Conservation (phyloP, 2,329 filamentous ascomycete species). For the Ambrosiella xylebori region DNA sequence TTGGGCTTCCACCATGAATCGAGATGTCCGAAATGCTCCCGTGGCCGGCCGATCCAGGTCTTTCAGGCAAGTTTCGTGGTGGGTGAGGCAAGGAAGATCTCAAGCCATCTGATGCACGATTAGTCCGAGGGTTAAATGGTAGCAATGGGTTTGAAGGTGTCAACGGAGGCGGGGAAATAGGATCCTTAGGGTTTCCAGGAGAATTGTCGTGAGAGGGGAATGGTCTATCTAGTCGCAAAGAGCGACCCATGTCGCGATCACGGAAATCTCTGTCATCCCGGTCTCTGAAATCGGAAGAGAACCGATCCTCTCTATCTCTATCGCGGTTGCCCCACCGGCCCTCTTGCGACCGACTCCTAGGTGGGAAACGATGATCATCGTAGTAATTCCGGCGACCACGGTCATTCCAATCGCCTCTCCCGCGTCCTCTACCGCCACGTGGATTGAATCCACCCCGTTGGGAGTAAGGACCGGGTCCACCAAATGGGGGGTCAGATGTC, state of each 20-base stretch:
- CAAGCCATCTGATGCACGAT: constrained; percentile 31
- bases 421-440: constrained; percentile 35
- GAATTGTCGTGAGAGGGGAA: constrained; percentile 31
- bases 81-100: constrained; percentile 11
- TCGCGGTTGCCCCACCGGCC: constrained; percentile 39
- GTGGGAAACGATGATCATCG: constrained; percentile 46
- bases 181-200: constrained; percentile 23
- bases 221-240: constrained; percentile 32
- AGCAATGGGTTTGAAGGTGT: constrained; percentile 30
- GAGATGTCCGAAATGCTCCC: constrained; percentile 13
- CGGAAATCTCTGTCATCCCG: constrained; percentile 29
- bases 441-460: constrained; percentile 35
- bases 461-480: constrained; percentile 28
- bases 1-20: constrained; percentile 16
- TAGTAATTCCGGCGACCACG: constrained; percentile 39
- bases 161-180: constrained; percentile 36
- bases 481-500: constrained; percentile 49
- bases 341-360: constrained; percentile 48
- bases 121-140: constrained; percentile 30
- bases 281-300: constrained; percentile 22
- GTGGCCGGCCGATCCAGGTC: constrained; percentile 28
- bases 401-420: constrained; percentile 25
- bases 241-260: constrained; percentile 30
- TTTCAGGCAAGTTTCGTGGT: constrained; percentile 25
- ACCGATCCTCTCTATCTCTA: constrained; percentile 33